Evolutionary conservation across 371 early-diverging fungal genomes (phyloP).

Genomic region (Amoeboaphelidium protococcarum): DNA sequence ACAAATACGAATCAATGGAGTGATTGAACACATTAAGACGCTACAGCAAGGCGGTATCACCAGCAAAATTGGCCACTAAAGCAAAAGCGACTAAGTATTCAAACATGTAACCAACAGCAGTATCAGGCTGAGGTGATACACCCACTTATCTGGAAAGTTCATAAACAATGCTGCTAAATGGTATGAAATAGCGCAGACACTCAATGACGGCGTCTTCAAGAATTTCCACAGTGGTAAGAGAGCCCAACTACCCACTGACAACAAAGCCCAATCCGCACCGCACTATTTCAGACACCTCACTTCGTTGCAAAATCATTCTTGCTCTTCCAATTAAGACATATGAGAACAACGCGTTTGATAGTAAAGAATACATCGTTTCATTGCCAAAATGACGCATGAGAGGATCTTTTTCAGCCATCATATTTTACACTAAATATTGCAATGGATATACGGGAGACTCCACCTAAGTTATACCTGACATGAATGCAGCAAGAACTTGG

Average conservation of each 20-base stretch:
- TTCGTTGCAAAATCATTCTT: not conserved
- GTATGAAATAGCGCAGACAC: slow-evolving; percentile 8
- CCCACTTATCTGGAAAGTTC: slow-evolving; percentile 2
- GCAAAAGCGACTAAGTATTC: slow-evolving; percentile 11
- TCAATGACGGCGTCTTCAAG: not conserved
- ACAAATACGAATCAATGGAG: not conserved
- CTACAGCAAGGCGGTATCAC: not conserved
- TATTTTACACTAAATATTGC: not conserved
- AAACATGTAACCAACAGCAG: slow-evolving; percentile 7
- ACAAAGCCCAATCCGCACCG: not conserved
- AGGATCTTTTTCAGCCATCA: not conserved
- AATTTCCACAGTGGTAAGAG: not conserved
- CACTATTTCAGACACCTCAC: not conserved
- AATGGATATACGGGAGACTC: not conserved
- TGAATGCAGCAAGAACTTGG: not conserved
- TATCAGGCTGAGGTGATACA: slow-evolving; percentile 6
- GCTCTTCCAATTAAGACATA: not conserved
- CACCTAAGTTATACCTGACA: not conserved
- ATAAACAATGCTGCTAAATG: slow-evolving; percentile 5
- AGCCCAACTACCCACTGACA: not conserved
- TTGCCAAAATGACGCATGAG: not conserved
- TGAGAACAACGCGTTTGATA: not conserved
- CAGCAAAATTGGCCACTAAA: slow-evolving; percentile 4
- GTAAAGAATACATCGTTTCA: not conserved
- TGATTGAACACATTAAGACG: not conserved